phyloP scores from a whole-genome alignment of 345 rosid species.

The Populus simonii region DNA sequence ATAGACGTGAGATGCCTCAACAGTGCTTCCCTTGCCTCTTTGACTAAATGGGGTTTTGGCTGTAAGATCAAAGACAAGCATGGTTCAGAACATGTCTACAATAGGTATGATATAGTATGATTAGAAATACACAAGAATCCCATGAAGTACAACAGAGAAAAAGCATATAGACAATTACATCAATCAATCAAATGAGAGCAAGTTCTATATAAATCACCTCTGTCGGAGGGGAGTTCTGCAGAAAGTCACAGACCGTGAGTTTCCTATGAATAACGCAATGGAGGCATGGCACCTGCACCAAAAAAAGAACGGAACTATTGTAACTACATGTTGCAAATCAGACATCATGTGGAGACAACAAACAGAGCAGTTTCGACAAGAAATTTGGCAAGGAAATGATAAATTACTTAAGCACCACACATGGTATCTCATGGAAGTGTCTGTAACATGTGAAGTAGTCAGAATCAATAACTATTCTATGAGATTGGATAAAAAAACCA shows the following conservation, averaged over 20 bases:
- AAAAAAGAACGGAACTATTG: neutral
- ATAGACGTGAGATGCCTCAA: constrained; percentile 60
- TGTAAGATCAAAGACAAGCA: constrained; percentile 27
- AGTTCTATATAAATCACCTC: constrained; percentile 46
- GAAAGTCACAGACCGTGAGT: constrained; percentile 62
- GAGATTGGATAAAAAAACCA: too few species aligned
- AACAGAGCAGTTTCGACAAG: neutral
- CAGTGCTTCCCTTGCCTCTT: constrained; percentile 59
- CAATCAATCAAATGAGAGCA: neutral
- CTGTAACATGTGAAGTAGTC: too few species aligned
- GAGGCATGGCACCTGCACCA: constrained; percentile 69
- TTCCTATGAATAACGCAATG: constrained; percentile 82
- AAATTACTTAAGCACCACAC: neutral
- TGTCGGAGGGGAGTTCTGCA: constrained; percentile 38
- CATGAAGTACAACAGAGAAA: neutral
- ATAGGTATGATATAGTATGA: neutral
- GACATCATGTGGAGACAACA: neutral
- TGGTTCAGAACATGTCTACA: neutral
- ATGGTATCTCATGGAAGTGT: too few species aligned
- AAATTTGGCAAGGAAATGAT: neutral
- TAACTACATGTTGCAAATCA: neutral
- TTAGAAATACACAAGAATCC: neutral
- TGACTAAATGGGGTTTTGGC: constrained; percentile 56
- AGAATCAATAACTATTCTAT: too few species aligned
- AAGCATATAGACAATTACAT: neutral